Evolutionary conservation across 2,329 filamentous ascomycete species (phyloP).

Genomic region (Rhinocladiella similis): DNA sequence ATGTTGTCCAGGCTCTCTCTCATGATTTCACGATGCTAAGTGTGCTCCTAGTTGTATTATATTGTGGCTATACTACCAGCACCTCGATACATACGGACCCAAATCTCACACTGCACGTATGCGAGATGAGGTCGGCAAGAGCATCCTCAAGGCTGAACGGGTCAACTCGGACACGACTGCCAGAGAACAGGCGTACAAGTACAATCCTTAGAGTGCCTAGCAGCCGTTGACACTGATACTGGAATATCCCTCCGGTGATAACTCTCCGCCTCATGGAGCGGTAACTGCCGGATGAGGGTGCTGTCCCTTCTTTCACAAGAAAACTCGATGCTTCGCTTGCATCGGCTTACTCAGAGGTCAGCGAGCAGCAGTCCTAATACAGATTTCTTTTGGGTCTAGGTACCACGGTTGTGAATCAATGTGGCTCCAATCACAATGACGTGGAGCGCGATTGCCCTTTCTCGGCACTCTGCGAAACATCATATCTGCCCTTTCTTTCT

Average conservation of each 20-base stretch:
- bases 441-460: no score
- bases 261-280: background rate
- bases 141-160: slow-evolving; percentile 13
- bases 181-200: slow-evolving; percentile 11
- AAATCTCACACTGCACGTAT: slow-evolving; percentile 20
- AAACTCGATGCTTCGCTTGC: no score
- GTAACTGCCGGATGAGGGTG: background rate
- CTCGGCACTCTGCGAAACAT: no score
- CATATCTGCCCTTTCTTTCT: no score
- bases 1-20: background rate
- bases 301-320: no score
- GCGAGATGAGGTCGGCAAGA: slow-evolving; percentile 22
- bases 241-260: background rate
- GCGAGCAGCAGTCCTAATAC: no score
- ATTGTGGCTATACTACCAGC: slow-evolving; percentile 24
- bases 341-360: no score
- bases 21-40: background rate
- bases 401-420: no score
- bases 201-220: background rate
- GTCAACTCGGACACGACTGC: slow-evolving; percentile 2
- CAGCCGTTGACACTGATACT: background rate
- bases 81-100: slow-evolving; percentile 22
- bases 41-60: slow-evolving; percentile 15
- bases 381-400: no score
- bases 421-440: no score